phyloP scores from a whole-genome alignment of 2,329 filamentous ascomycete genomes.

The Venturia asperata region DNA sequence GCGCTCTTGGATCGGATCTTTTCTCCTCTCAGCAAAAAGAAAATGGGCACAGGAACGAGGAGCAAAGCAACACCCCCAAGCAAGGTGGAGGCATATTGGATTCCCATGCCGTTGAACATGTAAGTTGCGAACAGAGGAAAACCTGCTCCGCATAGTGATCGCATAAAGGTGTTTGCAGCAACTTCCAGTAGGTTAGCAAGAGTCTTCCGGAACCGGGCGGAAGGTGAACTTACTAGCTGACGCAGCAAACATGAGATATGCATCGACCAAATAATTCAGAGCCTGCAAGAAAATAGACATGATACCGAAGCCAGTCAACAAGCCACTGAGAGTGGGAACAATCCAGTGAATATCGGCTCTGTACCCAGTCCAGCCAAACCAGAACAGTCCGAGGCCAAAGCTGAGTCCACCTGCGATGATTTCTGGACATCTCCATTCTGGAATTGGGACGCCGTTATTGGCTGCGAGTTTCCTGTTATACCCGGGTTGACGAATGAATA shows the following conservation, averaged over 20 bases:
- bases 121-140: slow-evolving; percentile 51
- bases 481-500: slow-evolving; percentile 56
- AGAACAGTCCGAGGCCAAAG: slow-evolving; percentile 37
- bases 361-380: slow-evolving; percentile 39
- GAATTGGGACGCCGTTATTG: slow-evolving; percentile 46
- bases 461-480: slow-evolving; percentile 57
- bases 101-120: slow-evolving; percentile 49
- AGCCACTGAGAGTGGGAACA: slow-evolving; percentile 37
- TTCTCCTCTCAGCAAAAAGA: slow-evolving; percentile 40
- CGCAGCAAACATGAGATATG: slow-evolving; percentile 50
- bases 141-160: slow-evolving; percentile 43
- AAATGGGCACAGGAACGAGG: slow-evolving; percentile 38
- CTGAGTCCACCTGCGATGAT: slow-evolving; percentile 46
- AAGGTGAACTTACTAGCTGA: slow-evolving; percentile 33
- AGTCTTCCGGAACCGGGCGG: not conserved
- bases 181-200: slow-evolving; percentile 24
- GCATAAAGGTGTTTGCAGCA: slow-evolving; percentile 49
- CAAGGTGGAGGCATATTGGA: slow-evolving; percentile 41
- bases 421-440: slow-evolving; percentile 52
- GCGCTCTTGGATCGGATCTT: slow-evolving; percentile 37
- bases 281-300: slow-evolving; percentile 51
- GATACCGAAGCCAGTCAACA: slow-evolving; percentile 52
- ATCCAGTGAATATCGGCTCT: slow-evolving; percentile 37
- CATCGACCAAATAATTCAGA: slow-evolving; percentile 54
- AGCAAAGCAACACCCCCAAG: slow-evolving; percentile 39